Evolutionary conservation across 495 filamentous ascomycete genomes (phyloP), one percentile per base, ranked within the genome.

Genomic region (Penicillium turbatum): DNA sequence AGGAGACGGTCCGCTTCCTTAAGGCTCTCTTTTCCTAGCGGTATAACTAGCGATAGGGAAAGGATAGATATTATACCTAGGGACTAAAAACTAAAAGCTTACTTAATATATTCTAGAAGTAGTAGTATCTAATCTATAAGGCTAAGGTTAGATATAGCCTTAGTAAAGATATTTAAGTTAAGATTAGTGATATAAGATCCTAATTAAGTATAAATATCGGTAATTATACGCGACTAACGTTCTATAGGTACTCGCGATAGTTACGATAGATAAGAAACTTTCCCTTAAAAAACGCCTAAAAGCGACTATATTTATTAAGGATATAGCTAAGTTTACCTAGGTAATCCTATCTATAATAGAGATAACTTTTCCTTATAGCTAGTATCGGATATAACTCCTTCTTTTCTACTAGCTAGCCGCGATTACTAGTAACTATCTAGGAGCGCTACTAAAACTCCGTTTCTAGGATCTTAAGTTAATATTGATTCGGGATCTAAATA

Each of bases 31-130:
- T 69, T 29, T 53, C 54, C 57, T 74, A 54, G 65, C 56, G 55
- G 39, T 72, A 55, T 38, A 53, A 70, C 32, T 10, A 48, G 34
- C 32, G 45, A 17, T 6, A 58, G 24, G 65, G 69, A 29, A 76
- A 76, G 55, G 59, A 69, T 40, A 59, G 66, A 42, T 46, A 62
- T 39, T 54, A 54, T n/a, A 59, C 46, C 27, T 55, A 54, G 16
- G 65, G 64, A 19, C 63, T 72, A 21, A 63, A 63, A 52, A 57
- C 46, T 36, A 67, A 68, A 51, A 71, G 61, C 60, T 61, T 58
- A 16, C 54, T 75, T 37, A 60, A 70, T 47, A 54, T 48, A 53
- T 75, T 71, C 45, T 75, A 49, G 69, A 75, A 75, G 51, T 66
- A 57, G 59, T 74, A 57, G 61, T 52, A 62, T 51, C 61, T 72